Evolutionary conservation across 2,329 filamentous ascomycete genomes (phyloP).

Genomic region (Dryadomyces sulphureus): DNA sequence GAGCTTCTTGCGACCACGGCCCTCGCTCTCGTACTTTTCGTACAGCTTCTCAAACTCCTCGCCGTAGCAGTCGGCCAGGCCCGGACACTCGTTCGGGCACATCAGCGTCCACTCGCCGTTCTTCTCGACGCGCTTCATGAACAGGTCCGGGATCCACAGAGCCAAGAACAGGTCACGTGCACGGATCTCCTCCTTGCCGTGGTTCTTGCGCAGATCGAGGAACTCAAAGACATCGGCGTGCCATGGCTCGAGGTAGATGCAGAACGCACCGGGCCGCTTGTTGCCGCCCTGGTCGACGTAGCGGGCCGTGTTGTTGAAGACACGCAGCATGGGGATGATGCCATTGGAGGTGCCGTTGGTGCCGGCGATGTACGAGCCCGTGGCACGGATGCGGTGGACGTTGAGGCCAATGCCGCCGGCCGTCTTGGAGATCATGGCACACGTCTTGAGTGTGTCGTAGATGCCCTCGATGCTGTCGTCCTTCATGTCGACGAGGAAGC

Average conservation of each 20-base stretch:
- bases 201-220: slow-evolving; percentile 96
- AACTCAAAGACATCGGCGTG: slow-evolving; percentile 96
- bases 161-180: slow-evolving; percentile 96
- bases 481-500: slow-evolving; percentile 99
- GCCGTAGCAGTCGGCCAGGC: slow-evolving; percentile 89
- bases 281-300: slow-evolving; percentile 99
- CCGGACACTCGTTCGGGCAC: slow-evolving; percentile 93
- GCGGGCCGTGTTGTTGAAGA: slow-evolving; percentile 98
- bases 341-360: slow-evolving; percentile 98
- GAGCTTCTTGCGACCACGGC: slow-evolving; percentile 76
- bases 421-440: slow-evolving; percentile 99
- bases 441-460: slow-evolving; percentile 97
- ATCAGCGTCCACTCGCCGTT: slow-evolving; percentile 96
- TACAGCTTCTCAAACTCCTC: slow-evolving; percentile 95
- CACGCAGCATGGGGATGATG: slow-evolving; percentile 91
- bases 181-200: slow-evolving; percentile 95
- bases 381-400: slow-evolving; percentile 90
- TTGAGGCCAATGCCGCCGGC: slow-evolving; percentile 96
- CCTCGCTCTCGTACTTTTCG: slow-evolving; percentile 79
- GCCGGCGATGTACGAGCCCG: slow-evolving; percentile 93
- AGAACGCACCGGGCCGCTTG: slow-evolving; percentile 96
- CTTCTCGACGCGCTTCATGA: slow-evolving; percentile 98
- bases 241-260: slow-evolving; percentile 98
- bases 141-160: slow-evolving; percentile 95
- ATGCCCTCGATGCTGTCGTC: slow-evolving; percentile 99